Base-by-base conservation (phyloP, 345 rosid genomes). In the Erysimum cheiranthoides region DNA sequence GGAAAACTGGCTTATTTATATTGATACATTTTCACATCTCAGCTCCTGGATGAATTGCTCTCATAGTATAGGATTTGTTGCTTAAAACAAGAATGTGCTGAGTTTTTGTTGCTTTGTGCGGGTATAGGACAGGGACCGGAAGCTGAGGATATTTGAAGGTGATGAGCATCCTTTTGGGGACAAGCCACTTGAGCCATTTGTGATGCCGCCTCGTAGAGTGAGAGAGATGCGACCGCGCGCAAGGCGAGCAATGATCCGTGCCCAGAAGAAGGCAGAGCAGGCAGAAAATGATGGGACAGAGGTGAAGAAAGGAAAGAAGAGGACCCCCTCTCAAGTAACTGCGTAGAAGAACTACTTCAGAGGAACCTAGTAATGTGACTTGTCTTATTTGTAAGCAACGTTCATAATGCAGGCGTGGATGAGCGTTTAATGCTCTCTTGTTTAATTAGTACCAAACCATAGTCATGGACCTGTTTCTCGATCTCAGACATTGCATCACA, bases 161-260 rank as follows among this genome's bases (percentile, higher is more conserved):
- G 64, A 79, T 80, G 98, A 93, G 73, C 99, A 95, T 78, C 98
- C 98, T 12, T 95, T 95, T 59, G 84, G 82, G 40, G 97, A 93
- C 70, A 79, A 82, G 71, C 89, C 96, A 34, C 80, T 91, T 30
- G 97, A 89, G 71, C 83, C 88, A 14, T 91, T 80, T 25, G 83
- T 77, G 71, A 95, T 89, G 92, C 97, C 98, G 14, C 93, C 97
- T 57, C 84, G 97, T 74, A 78, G 42, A 43, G 90, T 92, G 45
- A 83, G 99, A 72, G 97, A 92, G 82, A 82, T 93, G 98, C 85
- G 91, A 50, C 99, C 99, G 1, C 92, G 97, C 50, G 92, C 83
- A n/a, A 88, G 93, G 81, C 88, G 99, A 42, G 99, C 99, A 74
- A 66, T 89, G 85, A 82, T 90, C 80, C 89, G 99, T 70, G 98